Evolutionary conservation across 305 asterid genomes (phyloP).

Genomic region (Fraxinus albicans): DNA sequence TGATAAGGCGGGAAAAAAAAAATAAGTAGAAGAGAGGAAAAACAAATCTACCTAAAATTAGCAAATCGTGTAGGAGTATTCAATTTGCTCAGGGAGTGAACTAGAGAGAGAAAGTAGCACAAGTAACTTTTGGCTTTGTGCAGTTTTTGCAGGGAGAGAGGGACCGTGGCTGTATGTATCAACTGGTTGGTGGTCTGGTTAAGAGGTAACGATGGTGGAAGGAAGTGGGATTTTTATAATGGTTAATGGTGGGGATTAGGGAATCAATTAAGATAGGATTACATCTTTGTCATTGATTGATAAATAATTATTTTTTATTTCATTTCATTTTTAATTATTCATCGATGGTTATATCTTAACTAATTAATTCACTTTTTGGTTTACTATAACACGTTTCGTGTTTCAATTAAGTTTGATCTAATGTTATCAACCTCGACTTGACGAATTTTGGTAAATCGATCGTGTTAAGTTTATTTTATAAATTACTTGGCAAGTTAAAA

Average conservation of each 20-base stretch:
- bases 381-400: neutral
- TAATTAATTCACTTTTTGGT: neutral
- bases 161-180: conserved; percentile 21
- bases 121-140: conserved; percentile 7
- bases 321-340: neutral
- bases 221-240: conserved; percentile 41
- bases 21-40: too few species aligned
- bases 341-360: neutral
- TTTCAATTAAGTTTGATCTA: neutral
- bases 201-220: conserved; percentile 14
- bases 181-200: conserved; percentile 3
- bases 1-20: neutral
- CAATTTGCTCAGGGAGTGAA: conserved; percentile 21
- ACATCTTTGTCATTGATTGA: conserved; percentile 66
- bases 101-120: conserved; percentile 19
- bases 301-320: conserved; percentile 12
- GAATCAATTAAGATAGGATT: conserved; percentile 62
- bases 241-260: conserved; percentile 51
- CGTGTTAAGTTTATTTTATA: neutral
- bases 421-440: neutral
- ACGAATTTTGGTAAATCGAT: neutral
- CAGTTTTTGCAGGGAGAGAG: conserved; percentile 27
- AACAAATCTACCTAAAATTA: conserved; percentile 29
- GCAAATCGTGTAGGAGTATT: conserved; percentile 28
- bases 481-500: neutral